Evolutionary conservation across 768 basidiomycete genomes (phyloP).

Genomic region (Auricularia cornea): DNA sequence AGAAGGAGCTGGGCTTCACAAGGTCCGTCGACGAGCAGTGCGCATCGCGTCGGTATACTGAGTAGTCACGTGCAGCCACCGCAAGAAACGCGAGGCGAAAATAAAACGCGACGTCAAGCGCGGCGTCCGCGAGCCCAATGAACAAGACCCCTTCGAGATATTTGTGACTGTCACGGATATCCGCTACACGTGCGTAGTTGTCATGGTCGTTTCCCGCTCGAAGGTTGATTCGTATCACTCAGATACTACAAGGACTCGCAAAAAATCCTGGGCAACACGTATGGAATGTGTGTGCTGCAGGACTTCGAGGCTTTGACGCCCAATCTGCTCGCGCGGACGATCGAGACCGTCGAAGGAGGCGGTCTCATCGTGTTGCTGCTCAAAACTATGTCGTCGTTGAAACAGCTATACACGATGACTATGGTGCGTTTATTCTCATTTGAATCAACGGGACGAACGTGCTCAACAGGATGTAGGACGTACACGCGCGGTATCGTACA

Average conservation of each 20-base stretch:
- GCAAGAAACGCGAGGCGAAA: conserved; percentile 94
- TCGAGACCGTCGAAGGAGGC: conserved; percentile 97
- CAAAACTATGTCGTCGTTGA: conserved; percentile 90
- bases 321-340: conserved; percentile 90
- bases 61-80: conserved; percentile 47
- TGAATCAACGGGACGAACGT: too few species aligned
- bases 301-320: conserved; percentile 99
- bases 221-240: conserved; percentile 2
- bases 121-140: conserved; percentile 87
- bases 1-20: conserved; percentile 95
- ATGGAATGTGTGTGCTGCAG: conserved; percentile 93
- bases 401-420: conserved; percentile 88
- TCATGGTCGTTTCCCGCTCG: conserved; percentile 10
- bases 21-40: conserved; percentile 45
- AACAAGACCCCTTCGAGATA: conserved; percentile 96
- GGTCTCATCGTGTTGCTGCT: conserved; percentile 80
- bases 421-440: conserved; percentile 34
- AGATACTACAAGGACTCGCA: conserved; percentile 97
- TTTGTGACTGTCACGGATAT: conserved; percentile 99
- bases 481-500: conserved; percentile 90
- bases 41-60: background rate
- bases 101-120: conserved; percentile 95
- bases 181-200: conserved; percentile 73
- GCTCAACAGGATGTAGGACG: conserved; percentile 57
- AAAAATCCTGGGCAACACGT: conserved; percentile 95